Conservation (phyloP, 495 filamentous ascomycete genomes). For the Penicillium cataractarum region DNA sequence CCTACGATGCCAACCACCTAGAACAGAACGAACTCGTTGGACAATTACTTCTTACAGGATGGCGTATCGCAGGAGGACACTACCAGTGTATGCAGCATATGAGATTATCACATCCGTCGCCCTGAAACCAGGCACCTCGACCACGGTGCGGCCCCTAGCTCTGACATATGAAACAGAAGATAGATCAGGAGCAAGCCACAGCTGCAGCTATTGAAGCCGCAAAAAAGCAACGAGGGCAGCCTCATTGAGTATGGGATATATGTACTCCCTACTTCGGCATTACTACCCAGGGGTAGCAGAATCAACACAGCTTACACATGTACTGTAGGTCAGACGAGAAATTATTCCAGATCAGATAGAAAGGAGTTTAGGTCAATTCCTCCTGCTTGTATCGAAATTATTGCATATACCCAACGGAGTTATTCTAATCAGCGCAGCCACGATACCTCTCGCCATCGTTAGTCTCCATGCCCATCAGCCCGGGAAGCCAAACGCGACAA, state of each 20-base stretch:
- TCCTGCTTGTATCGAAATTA: background rate
- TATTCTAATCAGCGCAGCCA: background rate
- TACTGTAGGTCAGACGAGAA: too few relatives aligned
- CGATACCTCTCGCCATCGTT: too few relatives aligned
- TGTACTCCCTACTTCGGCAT: too few relatives aligned
- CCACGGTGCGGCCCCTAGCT: conserved; percentile 1
- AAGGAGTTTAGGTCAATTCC: too few relatives aligned
- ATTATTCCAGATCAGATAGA: too few relatives aligned
- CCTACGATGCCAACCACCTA: background rate
- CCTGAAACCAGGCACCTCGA: background rate
- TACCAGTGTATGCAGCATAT: background rate
- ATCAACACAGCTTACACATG: too few relatives aligned
- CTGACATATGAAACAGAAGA: conserved; percentile 4
- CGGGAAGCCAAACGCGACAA: background rate
- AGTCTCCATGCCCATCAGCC: background rate
- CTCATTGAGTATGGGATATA: background rate
- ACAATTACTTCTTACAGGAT: background rate
- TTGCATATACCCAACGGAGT: background rate
- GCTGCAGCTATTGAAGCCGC: background rate
- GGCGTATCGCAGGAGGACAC: background rate
- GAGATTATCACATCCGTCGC: background rate
- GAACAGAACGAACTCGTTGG: background rate
- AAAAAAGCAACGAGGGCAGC: background rate
- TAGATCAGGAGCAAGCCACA: conserved; percentile 1
- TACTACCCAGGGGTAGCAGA: too few relatives aligned